Evolutionary conservation across 2,329 filamentous ascomycete species (phyloP).

Genomic region (Lanzia echinophila): DNA sequence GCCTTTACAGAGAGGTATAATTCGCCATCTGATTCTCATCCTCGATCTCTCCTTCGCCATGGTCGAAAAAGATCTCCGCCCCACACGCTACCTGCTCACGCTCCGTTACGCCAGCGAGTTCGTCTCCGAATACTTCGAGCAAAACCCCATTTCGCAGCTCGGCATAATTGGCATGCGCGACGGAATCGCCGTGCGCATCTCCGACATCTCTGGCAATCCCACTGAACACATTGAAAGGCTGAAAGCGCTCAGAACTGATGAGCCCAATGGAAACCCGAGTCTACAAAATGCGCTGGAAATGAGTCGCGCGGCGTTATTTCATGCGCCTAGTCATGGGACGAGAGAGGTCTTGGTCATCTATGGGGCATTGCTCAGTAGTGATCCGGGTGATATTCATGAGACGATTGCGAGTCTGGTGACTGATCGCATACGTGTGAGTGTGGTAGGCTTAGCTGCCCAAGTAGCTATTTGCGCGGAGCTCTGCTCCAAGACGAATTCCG

Average conservation of each 20-base stretch:
- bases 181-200: constrained; percentile 77
- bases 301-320: constrained; percentile 84
- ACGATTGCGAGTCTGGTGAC: constrained; percentile 73
- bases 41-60: constrained; percentile 91
- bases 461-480: constrained; percentile 89
- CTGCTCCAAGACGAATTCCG: constrained; percentile 78
- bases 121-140: constrained; percentile 91
- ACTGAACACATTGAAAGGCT: constrained; percentile 78
- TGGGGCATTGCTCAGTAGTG: constrained; percentile 81
- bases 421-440: constrained; percentile 79
- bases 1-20: constrained; percentile 91
- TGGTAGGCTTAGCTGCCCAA: constrained; percentile 86
- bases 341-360: constrained; percentile 88
- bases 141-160: constrained; percentile 95
- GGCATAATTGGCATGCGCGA: constrained; percentile 91
- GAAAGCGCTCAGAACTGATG: constrained; percentile 55
- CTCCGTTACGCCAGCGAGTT: constrained; percentile 82
- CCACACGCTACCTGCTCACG: constrained; percentile 76
- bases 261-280: constrained; percentile 69
- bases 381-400: constrained; percentile 91
- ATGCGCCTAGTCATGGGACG: constrained; percentile 89
- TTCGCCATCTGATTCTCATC: constrained; percentile 87
- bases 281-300: constrained; percentile 95
- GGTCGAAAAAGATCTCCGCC: constrained; percentile 89
- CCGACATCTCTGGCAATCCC: constrained; percentile 86